A percentile compares a stretch with the other conserved stretches of the same genome.
phyloP scores from a whole-genome alignment of 2,329 filamentous ascomycete species.

The Lachnellula willkommii region DNA sequence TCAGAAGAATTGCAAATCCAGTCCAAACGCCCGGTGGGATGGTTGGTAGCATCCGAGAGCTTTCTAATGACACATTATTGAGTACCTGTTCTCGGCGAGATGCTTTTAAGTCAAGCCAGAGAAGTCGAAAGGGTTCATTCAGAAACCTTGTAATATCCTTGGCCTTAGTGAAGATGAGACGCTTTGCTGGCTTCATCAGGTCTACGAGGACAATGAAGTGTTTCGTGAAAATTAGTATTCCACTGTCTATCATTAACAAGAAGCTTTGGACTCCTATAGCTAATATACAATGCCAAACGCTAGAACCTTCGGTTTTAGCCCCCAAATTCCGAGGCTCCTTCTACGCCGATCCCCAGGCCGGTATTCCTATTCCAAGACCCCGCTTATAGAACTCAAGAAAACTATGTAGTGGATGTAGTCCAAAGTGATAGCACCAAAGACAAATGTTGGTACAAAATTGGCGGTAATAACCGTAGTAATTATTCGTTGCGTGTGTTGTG shows the following conservation, averaged over 20 bases:
- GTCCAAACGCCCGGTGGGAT: no score
- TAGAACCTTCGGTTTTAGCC: not conserved
- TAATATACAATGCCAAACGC: not conserved
- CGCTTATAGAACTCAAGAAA: not conserved
- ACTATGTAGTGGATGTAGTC: not conserved
- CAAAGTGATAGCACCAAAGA: not conserved
- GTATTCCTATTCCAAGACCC: not conserved
- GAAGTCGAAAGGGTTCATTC: not conserved
- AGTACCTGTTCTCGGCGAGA: no score
- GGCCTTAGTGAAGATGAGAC: no score
- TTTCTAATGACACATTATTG: no score
- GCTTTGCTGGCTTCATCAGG: no score
- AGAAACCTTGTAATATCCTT: not conserved
- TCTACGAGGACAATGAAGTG: not conserved
- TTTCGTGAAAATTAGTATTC: not conserved
- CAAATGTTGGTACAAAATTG: conserved; percentile 1
- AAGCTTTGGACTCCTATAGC: not conserved
- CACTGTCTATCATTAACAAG: not conserved
- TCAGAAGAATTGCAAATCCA: no score
- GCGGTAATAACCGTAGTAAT: not conserved
- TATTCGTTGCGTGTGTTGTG: not conserved
- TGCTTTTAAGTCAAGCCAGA: no score
- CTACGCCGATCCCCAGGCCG: not conserved
- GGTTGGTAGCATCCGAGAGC: no score
- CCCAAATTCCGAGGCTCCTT: not conserved